Percentiles rank a stretch among this genome's conserved stretches.
These are phyloP conservation scores for Kazachstania taianensis DNA, from an alignment of 805 yeast genomes.

Conservation along the genomic window DNA sequence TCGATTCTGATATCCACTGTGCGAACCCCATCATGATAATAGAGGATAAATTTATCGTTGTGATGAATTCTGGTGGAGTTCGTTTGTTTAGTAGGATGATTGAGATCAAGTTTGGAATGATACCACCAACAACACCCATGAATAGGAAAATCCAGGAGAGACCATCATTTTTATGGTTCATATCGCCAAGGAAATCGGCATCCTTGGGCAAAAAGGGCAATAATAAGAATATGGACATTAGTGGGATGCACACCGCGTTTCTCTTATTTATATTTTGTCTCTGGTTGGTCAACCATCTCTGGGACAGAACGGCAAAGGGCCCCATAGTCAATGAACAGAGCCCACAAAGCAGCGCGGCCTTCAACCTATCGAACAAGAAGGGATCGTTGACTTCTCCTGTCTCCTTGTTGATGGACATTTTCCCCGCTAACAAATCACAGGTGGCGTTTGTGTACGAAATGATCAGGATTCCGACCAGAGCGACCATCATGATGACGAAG, in stretches of 20 bases:
- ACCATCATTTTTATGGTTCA: conserved; percentile 4
- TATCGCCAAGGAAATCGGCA: neutral
- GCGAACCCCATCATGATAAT: conserved; percentile 23
- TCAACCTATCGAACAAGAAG: conserved; percentile 28
- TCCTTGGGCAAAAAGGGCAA: conserved; percentile 17
- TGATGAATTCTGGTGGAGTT: conserved; percentile 21
- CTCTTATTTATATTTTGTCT: conserved; percentile 2
- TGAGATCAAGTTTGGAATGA: conserved; percentile 18
- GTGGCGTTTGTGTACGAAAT: conserved; percentile 28
- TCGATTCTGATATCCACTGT: conserved; percentile 24
- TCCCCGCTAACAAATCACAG: conserved; percentile 26
- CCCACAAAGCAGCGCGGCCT: conserved; percentile 27
- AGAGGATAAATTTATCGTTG: conserved; percentile 22
- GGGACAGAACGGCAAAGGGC: conserved; percentile 25
- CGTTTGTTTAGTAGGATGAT: conserved; percentile 17
- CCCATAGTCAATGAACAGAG: conserved; percentile 25
- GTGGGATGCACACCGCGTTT: conserved; percentile 14
- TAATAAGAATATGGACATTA: conserved; percentile 14
- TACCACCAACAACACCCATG: conserved; percentile 17
- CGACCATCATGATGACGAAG: conserved; percentile 22
- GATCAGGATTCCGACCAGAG: conserved; percentile 21
- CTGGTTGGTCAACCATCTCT: conserved; percentile 19
- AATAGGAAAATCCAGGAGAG: conserved; percentile 14
- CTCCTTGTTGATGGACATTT: conserved; percentile 23
- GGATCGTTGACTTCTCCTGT: conserved; percentile 30